These are phyloP conservation scores for Fusarium protoensiforme DNA, from an alignment of 2,329 filamentous ascomycete genomes.

Conservation along the genomic window DNA sequence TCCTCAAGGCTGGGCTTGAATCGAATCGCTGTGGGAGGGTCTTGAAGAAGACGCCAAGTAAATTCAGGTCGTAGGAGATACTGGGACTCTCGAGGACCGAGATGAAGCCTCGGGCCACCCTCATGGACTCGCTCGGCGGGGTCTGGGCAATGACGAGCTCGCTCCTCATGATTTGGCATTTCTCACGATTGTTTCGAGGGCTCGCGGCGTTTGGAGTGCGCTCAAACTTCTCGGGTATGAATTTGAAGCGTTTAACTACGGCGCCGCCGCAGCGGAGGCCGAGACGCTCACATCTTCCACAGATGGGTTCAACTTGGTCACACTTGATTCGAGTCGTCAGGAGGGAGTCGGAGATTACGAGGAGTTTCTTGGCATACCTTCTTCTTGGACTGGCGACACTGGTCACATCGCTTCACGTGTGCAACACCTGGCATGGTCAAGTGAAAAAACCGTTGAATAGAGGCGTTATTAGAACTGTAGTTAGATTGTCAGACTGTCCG, in stretches of 20 bases:
- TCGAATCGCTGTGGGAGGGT: not conserved
- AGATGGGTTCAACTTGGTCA: not conserved
- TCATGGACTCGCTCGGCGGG: not conserved
- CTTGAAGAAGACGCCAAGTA: not conserved
- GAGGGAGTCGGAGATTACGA: not conserved
- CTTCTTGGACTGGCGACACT: conserved; percentile 1
- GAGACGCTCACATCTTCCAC: not conserved
- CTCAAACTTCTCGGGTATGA: not conserved
- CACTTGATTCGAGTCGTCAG: not conserved
- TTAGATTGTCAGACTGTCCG: not conserved
- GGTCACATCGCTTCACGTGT: not conserved
- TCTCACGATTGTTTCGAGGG: not conserved
- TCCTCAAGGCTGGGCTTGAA: not conserved
- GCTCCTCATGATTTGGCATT: not conserved
- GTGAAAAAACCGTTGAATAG: not conserved
- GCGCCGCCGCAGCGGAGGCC: not conserved
- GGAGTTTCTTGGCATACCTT: not conserved
- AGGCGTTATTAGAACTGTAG: not conserved
- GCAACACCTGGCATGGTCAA: not conserved
- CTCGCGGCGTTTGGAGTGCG: not conserved
- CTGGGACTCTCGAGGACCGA: not conserved
- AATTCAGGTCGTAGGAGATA: not conserved
- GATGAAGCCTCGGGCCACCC: not conserved
- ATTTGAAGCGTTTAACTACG: not conserved
- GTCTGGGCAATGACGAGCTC: not conserved